Evolutionary conservation across 73 alveolate species (phyloP).

Genomic region (Paramecium pentaurelia): DNA sequence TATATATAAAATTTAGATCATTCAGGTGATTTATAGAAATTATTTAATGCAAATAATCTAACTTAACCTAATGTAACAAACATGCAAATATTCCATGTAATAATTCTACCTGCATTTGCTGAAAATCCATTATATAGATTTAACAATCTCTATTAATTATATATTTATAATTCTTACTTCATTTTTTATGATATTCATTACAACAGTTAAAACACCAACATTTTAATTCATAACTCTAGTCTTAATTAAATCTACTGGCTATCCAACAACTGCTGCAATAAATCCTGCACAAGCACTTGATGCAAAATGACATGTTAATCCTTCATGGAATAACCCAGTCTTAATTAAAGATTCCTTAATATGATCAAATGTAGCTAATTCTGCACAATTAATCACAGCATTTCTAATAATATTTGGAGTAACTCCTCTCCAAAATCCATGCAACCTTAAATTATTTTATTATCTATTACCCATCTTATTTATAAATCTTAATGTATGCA

Average conservation of each 20-base stretch:
- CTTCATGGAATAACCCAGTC: conserved; percentile 61
- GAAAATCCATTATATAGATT: conserved; percentile 61
- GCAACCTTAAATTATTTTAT: background rate
- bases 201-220: conserved; percentile 67
- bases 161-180: conserved; percentile 32
- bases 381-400: conserved; percentile 76
- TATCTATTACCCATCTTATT: conserved; percentile 58
- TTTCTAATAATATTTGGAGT: conserved; percentile 70
- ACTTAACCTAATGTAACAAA: conserved; percentile 69
- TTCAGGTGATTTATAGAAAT: background rate
- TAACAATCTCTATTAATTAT: background rate
- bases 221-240: conserved; percentile 72
- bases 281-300: conserved; percentile 72
- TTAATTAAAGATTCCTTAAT: conserved; percentile 64
- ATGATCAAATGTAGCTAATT: conserved; percentile 73
- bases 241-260: conserved; percentile 72
- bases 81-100: conserved; percentile 68
- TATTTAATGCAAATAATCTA: conserved; percentile 15
- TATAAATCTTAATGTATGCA: conserved; percentile 64
- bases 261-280: conserved; percentile 70
- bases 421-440: conserved; percentile 69
- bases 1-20: background rate
- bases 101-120: conserved; percentile 72
- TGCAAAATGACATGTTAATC: conserved; percentile 58
- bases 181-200: conserved; percentile 46